A percentile compares a stretch with the other conserved stretches of the same genome.
These are phyloP conservation scores for Bruguiera sexangula DNA, from an alignment of 345 rosid genomes.

Conservation along the genomic window DNA sequence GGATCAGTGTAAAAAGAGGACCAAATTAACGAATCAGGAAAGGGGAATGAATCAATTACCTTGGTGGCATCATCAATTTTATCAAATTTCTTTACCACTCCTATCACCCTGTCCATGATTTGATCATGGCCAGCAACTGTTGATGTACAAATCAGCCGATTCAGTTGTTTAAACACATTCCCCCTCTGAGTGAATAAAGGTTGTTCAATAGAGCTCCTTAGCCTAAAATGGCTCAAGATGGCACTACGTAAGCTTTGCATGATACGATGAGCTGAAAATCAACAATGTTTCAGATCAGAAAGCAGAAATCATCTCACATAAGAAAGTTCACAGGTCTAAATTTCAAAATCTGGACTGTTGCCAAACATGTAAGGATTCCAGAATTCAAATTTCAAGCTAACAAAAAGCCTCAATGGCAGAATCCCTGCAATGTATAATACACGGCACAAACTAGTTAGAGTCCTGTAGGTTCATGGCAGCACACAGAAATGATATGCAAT, in stretches of 20 bases:
- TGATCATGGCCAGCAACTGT: slow-evolving; percentile 27
- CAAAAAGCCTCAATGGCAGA: neutral
- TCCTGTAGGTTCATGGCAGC: too few relatives aligned
- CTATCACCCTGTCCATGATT: slow-evolving; percentile 40
- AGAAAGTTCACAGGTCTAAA: neutral
- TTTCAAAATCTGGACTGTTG: neutral
- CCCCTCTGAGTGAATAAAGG: slow-evolving; percentile 11
- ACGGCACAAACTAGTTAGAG: too few relatives aligned
- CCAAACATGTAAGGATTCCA: too few relatives aligned
- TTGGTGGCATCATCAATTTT: slow-evolving; percentile 51
- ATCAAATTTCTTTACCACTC: slow-evolving; percentile 53
- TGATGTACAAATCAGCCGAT: slow-evolving; percentile 30
- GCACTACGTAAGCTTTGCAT: slow-evolving; percentile 44
- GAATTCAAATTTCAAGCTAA: neutral
- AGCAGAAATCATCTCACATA: neutral
- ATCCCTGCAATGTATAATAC: too few relatives aligned
- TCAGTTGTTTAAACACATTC: slow-evolving; percentile 23
- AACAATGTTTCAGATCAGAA: neutral
- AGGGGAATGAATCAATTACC: slow-evolving; percentile 25
- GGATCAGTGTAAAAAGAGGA: neutral
- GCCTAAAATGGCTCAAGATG: slow-evolving; percentile 43
- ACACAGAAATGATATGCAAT: too few relatives aligned
- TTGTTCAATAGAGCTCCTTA: slow-evolving; percentile 29
- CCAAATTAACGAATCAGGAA: neutral
- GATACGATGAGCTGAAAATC: slow-evolving; percentile 15